Conservation (phyloP, 345 rosid genomes). For the Gossypium ekmanianum region DNA sequence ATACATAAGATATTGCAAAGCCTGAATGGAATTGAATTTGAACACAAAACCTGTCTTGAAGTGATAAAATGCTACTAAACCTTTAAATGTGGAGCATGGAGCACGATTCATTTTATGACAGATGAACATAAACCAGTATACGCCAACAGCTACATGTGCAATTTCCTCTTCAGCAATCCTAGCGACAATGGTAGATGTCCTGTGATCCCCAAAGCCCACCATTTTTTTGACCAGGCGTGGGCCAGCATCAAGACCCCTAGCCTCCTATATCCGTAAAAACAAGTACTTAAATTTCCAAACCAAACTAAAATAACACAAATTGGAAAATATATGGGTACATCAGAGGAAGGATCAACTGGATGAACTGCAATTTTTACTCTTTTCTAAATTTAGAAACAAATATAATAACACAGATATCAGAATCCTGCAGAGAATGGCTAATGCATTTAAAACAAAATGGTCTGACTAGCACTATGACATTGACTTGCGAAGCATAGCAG, state of each 20-base stretch:
- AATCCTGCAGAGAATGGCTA: not conserved
- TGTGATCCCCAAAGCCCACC: constrained; percentile 77
- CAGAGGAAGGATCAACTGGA: not conserved
- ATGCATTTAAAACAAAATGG: not conserved
- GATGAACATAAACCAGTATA: constrained; percentile 70
- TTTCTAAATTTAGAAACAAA: constrained; percentile 6
- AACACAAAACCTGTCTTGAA: not conserved
- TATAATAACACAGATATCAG: not conserved
- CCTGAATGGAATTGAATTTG: not conserved
- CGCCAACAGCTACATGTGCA: constrained; percentile 94
- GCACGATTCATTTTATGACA: constrained; percentile 61
- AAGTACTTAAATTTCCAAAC: not conserved
- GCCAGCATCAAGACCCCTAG: constrained; percentile 97
- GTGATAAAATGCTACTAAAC: constrained; percentile 25
- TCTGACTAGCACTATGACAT: not conserved
- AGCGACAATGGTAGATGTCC: constrained; percentile 68
- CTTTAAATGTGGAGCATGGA: constrained; percentile 86
- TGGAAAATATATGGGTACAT: not conserved
- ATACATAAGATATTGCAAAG: constrained; percentile 12
- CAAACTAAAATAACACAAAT: not conserved
- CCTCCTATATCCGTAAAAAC: constrained; percentile 50
- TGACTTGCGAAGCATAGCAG: not conserved
- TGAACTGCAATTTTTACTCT: not conserved
- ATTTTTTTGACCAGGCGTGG: constrained; percentile 82
- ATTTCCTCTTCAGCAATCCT: constrained; percentile 85